Evolutionary conservation across 805 yeast species (phyloP), one percentile per base, ranked within the genome.

Genomic region (Hemisphaericaspora nanyangensis): DNA sequence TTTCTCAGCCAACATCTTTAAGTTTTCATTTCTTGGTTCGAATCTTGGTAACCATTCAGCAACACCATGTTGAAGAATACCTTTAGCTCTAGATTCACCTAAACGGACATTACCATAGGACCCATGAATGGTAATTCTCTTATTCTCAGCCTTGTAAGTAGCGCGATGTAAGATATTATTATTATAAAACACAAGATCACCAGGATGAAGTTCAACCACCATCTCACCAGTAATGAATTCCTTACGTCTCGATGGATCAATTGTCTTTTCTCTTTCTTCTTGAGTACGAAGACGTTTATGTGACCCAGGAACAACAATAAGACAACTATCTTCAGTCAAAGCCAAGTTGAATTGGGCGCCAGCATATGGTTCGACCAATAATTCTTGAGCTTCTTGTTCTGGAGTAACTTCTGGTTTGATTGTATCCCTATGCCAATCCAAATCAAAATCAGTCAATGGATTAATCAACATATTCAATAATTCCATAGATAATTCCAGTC

Each of bases 61-160:
- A 5, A 72, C 76, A 1, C 78, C 79, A 45, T 72, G 77, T 51
- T 74, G 79, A 34, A 74, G 62, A n/a, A 74, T 63, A n/a, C 76
- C 73, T 44, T 61, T 63, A 3, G 79, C 77, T 41, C 79, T 56
- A 11, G 58, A 47, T 38, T 57, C 55, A 5, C 77, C 78, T 38
- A 53, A 52, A 27, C 61, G 57, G 17, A 43, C 58, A 44, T 70
- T 72, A 4, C 79, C 79, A 44, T 72, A 72, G 2, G 76, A 67
- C 0, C 78, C 79, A 49, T 74, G 79, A 18, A 74, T 50, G 0
- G 78, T 74, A 38, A 72, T 56, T 35, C 79, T 55, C 38, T 57
- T 60, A 25, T 57, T 52, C 20, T 56, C 51, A 24, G 72, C 53
- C 6, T 59, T 55, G 46, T 74, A 74, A 27, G 60, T 52, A 0